A percentile compares a stretch with the other conserved stretches of the same genome.
Conservation (phyloP, 2,329 filamentous ascomycete genomes). For the Penicillium sp. region DNA sequence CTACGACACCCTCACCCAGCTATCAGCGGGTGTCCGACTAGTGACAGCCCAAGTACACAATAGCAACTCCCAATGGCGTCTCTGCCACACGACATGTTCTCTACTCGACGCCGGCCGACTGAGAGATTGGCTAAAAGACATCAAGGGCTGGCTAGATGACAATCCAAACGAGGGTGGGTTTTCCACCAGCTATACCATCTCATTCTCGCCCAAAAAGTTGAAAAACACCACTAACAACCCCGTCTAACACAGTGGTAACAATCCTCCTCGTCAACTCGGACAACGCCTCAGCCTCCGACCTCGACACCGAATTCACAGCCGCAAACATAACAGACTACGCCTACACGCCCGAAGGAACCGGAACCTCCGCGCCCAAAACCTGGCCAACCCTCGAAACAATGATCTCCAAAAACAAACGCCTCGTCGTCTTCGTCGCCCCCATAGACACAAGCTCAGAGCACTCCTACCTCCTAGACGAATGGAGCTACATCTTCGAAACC, state of each 20-base stretch:
- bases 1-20: conserved; percentile 66
- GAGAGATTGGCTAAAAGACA: conserved; percentile 58
- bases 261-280: conserved; percentile 69
- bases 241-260: conserved; percentile 57
- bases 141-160: conserved; percentile 65
- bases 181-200: too few species aligned
- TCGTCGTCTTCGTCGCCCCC: conserved; percentile 66
- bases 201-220: too few species aligned
- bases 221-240: conserved; percentile 1
- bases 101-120: conserved; percentile 67
- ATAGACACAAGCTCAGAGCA: conserved; percentile 34
- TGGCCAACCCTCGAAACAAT: conserved; percentile 72
- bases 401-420: conserved; percentile 60
- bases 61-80: conserved; percentile 54
- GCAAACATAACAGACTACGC: conserved; percentile 61
- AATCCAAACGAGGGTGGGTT: conserved; percentile 61
- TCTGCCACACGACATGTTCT: conserved; percentile 67
- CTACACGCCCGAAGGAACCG: conserved; percentile 50
- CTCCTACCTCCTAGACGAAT: conserved; percentile 45
- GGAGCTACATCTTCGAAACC: conserved; percentile 64
- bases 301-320: conserved; percentile 53
- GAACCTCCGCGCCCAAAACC: conserved; percentile 41
- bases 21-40: conserved; percentile 67
- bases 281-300: conserved; percentile 52
- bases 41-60: conserved; percentile 70